phyloP scores from a whole-genome alignment of 2,329 filamentous ascomycete species.

The Beauveria brongniartii region DNA sequence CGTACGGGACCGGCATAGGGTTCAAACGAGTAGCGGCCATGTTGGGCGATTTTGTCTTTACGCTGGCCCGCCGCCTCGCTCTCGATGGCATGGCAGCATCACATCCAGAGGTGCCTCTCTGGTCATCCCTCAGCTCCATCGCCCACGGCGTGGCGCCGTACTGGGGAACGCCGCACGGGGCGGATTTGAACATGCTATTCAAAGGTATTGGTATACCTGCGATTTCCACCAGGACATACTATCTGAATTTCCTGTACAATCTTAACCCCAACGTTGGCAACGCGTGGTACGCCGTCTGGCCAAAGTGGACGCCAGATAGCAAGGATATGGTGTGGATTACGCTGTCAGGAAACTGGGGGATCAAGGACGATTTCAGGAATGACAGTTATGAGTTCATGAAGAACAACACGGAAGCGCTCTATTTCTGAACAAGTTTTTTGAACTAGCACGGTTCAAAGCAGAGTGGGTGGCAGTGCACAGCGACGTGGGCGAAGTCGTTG shows the following conservation, averaged over 20 bases:
- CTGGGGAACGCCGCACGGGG: no score
- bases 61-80: slow-evolving; percentile 19
- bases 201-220: slow-evolving; percentile 57
- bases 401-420: background rate
- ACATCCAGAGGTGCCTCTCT: no score
- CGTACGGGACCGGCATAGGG: slow-evolving; percentile 25
- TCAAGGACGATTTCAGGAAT: background rate
- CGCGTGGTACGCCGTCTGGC: slow-evolving; percentile 29
- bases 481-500: no score
- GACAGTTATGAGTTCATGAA: background rate
- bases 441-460: no score
- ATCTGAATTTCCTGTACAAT: slow-evolving; percentile 63
- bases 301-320: slow-evolving; percentile 24
- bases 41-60: slow-evolving; percentile 69
- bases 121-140: no score
- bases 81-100: no score
- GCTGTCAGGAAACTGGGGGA: background rate
- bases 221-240: slow-evolving; percentile 56
- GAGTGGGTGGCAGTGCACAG: no score
- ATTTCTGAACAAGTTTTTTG: background rate
- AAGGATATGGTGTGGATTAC: slow-evolving; percentile 39
- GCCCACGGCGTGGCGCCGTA: no score
- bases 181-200: slow-evolving; percentile 61
- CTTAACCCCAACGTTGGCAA: slow-evolving; percentile 56
- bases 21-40: slow-evolving; percentile 72